phyloP scores from a whole-genome alignment of 2,329 filamentous ascomycete genomes.

The Phialocephala sp. region DNA sequence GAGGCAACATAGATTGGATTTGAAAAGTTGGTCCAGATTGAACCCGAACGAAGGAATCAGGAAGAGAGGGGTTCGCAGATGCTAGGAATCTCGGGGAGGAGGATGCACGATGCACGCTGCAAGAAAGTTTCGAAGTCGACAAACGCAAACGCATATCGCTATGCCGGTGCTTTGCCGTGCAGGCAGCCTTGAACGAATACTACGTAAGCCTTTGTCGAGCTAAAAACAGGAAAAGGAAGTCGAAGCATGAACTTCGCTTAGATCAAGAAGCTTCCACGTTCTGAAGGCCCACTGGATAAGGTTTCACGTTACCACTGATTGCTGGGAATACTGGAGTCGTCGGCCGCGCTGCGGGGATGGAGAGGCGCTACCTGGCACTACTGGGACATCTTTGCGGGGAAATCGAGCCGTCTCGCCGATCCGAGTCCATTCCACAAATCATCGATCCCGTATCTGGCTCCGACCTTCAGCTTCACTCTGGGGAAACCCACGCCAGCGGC shows the following conservation, averaged over 20 bases:
- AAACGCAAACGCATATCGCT: constrained; percentile 3
- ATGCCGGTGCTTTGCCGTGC: too few species aligned
- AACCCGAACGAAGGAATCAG: neutral
- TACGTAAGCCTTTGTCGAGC: too few species aligned
- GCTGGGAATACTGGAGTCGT: neutral
- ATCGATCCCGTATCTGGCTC: neutral
- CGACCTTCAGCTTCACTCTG: constrained; percentile 12
- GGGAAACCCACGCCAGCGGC: constrained; percentile 3
- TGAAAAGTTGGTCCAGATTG: constrained; percentile 13
- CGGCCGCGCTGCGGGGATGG: neutral
- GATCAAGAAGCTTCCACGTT: too few species aligned
- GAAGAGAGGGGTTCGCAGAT: neutral
- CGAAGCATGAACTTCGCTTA: neutral
- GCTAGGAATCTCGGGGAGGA: neutral
- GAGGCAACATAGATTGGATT: constrained; percentile 5
- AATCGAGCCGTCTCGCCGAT: constrained; percentile 20
- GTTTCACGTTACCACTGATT: neutral
- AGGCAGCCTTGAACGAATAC: too few species aligned
- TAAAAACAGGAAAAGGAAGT: neutral
- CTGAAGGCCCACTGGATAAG: neutral
- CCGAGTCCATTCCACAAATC: constrained; percentile 12
- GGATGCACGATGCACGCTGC: neutral
- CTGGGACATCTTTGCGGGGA: constrained; percentile 11
- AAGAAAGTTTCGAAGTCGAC: neutral
- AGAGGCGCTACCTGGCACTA: neutral